A percentile compares a stretch with the other conserved stretches of the same genome.
These are phyloP conservation scores for Mollisiaceae sp. DNA, from an alignment of 2,329 filamentous ascomycete species.

Conservation along the genomic window DNA sequence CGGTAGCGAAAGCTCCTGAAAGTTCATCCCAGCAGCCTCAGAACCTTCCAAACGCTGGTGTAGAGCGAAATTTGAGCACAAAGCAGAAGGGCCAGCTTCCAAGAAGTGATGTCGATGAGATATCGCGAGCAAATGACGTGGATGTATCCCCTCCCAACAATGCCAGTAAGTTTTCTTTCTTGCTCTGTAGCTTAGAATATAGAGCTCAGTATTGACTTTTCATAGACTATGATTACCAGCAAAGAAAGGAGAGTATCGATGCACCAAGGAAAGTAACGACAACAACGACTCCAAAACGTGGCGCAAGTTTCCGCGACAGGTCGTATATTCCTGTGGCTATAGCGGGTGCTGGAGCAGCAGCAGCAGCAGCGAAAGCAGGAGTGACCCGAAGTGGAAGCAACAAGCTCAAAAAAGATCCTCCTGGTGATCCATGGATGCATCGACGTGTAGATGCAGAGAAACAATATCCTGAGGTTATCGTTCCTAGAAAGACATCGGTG, in stretches of 20 bases:
- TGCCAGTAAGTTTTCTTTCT: neutral
- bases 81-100: slow-evolving; percentile 45
- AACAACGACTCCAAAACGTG: slow-evolving; percentile 49
- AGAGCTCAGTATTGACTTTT: neutral
- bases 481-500: slow-evolving; percentile 35
- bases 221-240: slow-evolving; percentile 37
- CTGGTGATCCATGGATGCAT: slow-evolving; percentile 55
- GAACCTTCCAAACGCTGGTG: slow-evolving; percentile 39
- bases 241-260: slow-evolving; percentile 22
- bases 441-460: slow-evolving; percentile 51
- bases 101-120: slow-evolving; percentile 41
- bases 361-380: slow-evolving; percentile 43
- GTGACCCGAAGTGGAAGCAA: slow-evolving; percentile 58
- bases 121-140: slow-evolving; percentile 33
- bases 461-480: slow-evolving; percentile 42
- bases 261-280: slow-evolving; percentile 16
- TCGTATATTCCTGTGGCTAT: slow-evolving; percentile 46
- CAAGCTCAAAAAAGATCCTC: slow-evolving; percentile 62
- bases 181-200: neutral
- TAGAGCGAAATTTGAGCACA: slow-evolving; percentile 42
- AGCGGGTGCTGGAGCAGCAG: slow-evolving; percentile 23
- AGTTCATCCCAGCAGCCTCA: slow-evolving; percentile 33
- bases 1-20: slow-evolving; percentile 35
- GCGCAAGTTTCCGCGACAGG: slow-evolving; percentile 65
- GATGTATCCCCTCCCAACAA: slow-evolving; percentile 22